Evolutionary conservation across 179 eudicot genomes (phyloP), one percentile per base, ranked within the genome.

Genomic region (Dionaea muscipula): DNA sequence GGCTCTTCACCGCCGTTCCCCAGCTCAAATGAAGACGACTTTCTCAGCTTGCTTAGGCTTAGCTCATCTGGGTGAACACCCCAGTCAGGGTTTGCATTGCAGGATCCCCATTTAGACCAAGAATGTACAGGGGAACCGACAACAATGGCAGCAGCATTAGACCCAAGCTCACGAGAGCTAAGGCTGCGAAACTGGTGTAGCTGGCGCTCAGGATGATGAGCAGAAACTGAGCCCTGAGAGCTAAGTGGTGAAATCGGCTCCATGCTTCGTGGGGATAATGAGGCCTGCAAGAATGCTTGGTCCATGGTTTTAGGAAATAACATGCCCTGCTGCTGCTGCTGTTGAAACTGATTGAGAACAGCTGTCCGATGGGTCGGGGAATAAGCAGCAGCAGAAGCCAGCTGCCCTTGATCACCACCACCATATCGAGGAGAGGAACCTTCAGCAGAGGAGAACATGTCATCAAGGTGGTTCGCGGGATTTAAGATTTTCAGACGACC

Each of bases 211-310:
- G n/a, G n/a, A n/a, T 72, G 79, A 33, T 68, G 72, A 26, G 76
- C 68, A 41, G 76, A 50, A 67, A 79, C 68, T 5, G 79, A 71
- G 51, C 74, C 68, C 44, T 82, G 68, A 46, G 81, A 67, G 56
- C 79, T 75, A 69, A 70, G 56, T 2, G 86, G 93, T 11, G 93
- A 84, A 47, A 74, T 65, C 24, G 93, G 84, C 26, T 81, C 93
- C 64, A 81, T 57, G n/a, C 58, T 59, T 55, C 80, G 69, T 18
- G 91, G 86, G 39, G 91, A 78, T 80, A 78, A 75, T 53, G 76
- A 48, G 13, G 68, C 67, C 55, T 69, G 73, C 54, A 71, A 31
- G n/a, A 71, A 61, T 26, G 78, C 26, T 48, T 72, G 65, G 11
- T 64, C 74, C n/a, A 68, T 69, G 35, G 63, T 69, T 18, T 63